A percentile compares a stretch with the other conserved stretches of the same genome.
Conservation (phyloP, 2,329 filamentous ascomycete genomes). For the Epichloe hybrida region DNA sequence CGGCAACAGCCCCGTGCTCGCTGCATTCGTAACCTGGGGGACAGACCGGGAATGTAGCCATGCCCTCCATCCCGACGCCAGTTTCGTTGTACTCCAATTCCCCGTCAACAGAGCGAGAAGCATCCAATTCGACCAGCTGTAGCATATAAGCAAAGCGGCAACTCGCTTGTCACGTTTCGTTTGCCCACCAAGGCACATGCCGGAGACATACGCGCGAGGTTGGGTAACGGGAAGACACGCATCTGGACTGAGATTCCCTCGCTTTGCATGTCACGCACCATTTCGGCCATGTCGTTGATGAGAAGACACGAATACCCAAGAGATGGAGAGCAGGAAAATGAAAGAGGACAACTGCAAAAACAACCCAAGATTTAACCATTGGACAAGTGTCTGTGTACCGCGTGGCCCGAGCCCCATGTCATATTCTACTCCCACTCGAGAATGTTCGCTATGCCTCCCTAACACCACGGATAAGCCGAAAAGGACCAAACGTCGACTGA, state of each 20-base stretch:
- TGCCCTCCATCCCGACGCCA: no score
- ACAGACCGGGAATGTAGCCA: no score
- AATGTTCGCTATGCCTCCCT: slow-evolving; percentile 5
- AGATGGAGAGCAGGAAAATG: neutral
- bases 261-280: neutral
- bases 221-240: neutral
- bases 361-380: neutral
- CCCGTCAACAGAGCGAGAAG: neutral
- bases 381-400: slow-evolving; percentile 4
- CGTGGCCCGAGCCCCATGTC: slow-evolving; percentile 1
- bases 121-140: no score
- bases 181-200: neutral
- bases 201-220: neutral
- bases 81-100: neutral
- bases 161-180: neutral
- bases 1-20: no score
- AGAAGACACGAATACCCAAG: no score
- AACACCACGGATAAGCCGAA: slow-evolving; percentile 1
- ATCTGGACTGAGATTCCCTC: neutral
- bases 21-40: no score
- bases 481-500: neutral
- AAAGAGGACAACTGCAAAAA: neutral
- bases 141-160: neutral
- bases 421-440: slow-evolving; percentile 4
- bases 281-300: no score